A percentile compares a stretch with the other conserved stretches of the same genome.
These are phyloP conservation scores for Dactylis glomerata DNA, from an alignment of 176 grass and related monocot genomes.

Conservation along the genomic window DNA sequence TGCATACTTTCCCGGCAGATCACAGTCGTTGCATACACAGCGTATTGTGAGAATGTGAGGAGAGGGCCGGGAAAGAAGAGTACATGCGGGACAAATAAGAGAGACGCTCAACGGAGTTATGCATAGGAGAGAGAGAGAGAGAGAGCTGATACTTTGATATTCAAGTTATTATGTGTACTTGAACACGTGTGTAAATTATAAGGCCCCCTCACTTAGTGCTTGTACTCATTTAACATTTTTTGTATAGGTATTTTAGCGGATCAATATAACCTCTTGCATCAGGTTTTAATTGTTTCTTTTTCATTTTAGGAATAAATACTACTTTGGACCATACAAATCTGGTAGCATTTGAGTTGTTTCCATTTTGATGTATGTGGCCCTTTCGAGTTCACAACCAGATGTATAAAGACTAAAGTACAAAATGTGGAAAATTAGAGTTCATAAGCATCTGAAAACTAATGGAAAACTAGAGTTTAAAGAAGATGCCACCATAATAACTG, in stretches of 20 bases:
- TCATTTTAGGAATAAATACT: neutral
- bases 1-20: neutral
- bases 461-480: too few relatives aligned
- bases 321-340: neutral
- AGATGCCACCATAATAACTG: too few relatives aligned
- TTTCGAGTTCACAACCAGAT: too few relatives aligned
- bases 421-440: too few relatives aligned
- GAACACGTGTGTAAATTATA: constrained; percentile 31
- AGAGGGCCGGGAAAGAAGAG: neutral
- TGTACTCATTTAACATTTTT: constrained; percentile 12
- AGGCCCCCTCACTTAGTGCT: neutral
- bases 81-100: neutral
- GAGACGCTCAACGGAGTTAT: constrained; percentile 14
- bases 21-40: neutral
- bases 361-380: too few relatives aligned
- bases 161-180: constrained; percentile 24
- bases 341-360: neutral
- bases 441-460: too few relatives aligned
- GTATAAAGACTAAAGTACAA: too few relatives aligned
- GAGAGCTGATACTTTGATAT: constrained; percentile 1
- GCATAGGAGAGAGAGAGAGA: too few relatives aligned
- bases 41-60: neutral
- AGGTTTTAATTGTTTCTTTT: neutral
- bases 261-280: neutral
- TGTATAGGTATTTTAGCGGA: constrained; percentile 28